phyloP scores from a whole-genome alignment of 2,329 filamentous ascomycete species.

The Phaeosphaeriaceae sp. region DNA sequence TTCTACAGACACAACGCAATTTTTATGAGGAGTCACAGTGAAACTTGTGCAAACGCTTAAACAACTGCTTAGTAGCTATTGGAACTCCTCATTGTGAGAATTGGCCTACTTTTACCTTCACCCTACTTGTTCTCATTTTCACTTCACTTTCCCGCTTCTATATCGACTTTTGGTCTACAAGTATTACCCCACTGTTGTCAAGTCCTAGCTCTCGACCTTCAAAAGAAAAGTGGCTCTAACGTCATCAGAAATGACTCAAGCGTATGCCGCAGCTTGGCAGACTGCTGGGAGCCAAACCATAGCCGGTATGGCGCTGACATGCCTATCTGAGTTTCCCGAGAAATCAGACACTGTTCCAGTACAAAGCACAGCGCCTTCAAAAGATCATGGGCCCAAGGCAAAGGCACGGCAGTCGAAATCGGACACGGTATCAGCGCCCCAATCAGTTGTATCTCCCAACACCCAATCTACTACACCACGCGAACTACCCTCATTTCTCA shows the following conservation, averaged over 20 bases:
- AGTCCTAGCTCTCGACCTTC: background rate
- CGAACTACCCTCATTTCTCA: slow-evolving; percentile 22
- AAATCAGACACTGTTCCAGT: background rate
- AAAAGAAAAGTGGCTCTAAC: too few relatives aligned
- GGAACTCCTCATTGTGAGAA: too few relatives aligned
- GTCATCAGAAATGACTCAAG: background rate
- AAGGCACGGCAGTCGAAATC: background rate
- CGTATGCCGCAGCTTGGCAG: background rate
- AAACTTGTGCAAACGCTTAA: too few relatives aligned
- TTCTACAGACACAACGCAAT: too few relatives aligned
- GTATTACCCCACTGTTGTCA: background rate
- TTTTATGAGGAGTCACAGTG: too few relatives aligned
- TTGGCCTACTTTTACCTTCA: background rate
- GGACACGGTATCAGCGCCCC: background rate
- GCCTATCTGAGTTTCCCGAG: background rate
- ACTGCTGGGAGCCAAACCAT: background rate
- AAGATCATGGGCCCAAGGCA: background rate
- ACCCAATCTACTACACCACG: background rate
- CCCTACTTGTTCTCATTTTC: too few relatives aligned
- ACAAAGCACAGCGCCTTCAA: background rate
- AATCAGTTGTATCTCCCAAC: background rate
- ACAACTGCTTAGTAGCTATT: too few relatives aligned
- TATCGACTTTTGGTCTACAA: too few relatives aligned
- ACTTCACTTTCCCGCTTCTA: too few relatives aligned
- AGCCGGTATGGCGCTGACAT: background rate